A percentile compares a stretch with the other conserved stretches of the same genome.
Conservation (phyloP, 129 eudicot species). For the Artemisia tridentata region DNA sequence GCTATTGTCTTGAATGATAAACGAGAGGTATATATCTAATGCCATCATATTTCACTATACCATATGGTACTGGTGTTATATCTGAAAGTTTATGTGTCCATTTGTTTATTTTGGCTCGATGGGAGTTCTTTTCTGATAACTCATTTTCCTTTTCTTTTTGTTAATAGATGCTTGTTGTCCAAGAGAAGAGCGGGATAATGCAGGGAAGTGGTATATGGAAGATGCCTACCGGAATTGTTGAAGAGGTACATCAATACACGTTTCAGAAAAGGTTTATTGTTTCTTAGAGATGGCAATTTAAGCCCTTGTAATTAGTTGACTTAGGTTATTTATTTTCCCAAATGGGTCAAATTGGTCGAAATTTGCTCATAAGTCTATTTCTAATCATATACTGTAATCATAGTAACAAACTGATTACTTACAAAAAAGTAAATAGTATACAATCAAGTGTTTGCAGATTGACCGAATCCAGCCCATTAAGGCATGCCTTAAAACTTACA, state of each 20-base stretch:
- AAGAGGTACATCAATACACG: constrained; percentile 48
- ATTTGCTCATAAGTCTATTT: background rate
- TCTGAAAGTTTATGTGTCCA: background rate
- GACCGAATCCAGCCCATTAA: too few species aligned
- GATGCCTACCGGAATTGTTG: constrained; percentile 69
- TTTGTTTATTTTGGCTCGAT: background rate
- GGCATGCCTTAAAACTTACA: too few species aligned
- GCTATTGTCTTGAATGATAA: constrained; percentile 72
- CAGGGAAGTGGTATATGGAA: constrained; percentile 60
- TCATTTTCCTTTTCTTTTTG: background rate
- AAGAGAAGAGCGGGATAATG: constrained; percentile 61
- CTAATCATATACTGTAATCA: too few species aligned
- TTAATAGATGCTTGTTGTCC: constrained; percentile 75
- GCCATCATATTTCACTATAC: constrained; percentile 14
- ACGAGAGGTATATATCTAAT: constrained; percentile 51
- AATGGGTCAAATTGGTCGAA: background rate
- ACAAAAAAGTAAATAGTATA: too few species aligned
- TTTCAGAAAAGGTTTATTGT: constrained; percentile 17
- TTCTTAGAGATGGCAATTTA: background rate
- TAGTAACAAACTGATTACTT: too few species aligned
- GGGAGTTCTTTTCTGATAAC: background rate
- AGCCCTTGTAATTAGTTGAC: too few species aligned
- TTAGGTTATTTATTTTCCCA: background rate
- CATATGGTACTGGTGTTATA: constrained; percentile 33
- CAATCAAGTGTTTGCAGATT: too few species aligned